Evolutionary conservation across 805 yeast genomes (phyloP).

Genomic region (Candida hungchunana): DNA sequence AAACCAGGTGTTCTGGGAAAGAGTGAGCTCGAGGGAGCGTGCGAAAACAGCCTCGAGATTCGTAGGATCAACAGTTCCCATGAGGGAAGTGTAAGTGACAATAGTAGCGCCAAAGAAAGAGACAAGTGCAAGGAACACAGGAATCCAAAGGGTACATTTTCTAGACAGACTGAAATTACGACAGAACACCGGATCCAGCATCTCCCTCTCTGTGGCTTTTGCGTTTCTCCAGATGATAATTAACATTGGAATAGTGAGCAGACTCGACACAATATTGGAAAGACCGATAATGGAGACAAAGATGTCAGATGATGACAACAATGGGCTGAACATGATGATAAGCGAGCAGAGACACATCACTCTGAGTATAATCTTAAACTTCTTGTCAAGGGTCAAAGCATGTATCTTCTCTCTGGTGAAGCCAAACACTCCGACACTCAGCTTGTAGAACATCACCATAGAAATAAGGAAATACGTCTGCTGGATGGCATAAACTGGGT

Average conservation of each 20-base stretch:
- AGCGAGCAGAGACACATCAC: too few species aligned
- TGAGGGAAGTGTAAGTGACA: background rate
- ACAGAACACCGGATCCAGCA: conserved; percentile 14
- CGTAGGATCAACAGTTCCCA: background rate
- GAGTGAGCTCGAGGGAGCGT: conserved; percentile 5
- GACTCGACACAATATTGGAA: too few species aligned
- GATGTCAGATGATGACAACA: too few species aligned
- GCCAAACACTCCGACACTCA: conserved; percentile 16
- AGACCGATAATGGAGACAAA: too few species aligned
- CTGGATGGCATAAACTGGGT: conserved; percentile 1
- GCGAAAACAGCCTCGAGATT: conserved; percentile 1
- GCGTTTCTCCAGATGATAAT: conserved; percentile 17
- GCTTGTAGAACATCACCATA: conserved; percentile 10
- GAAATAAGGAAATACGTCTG: conserved; percentile 2
- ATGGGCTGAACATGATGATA: too few species aligned
- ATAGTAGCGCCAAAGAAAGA: conserved; percentile 1
- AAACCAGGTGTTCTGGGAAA: conserved; percentile 10
- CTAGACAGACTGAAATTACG: conserved; percentile 10
- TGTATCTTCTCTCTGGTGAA: conserved; percentile 6
- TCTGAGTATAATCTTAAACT: conserved; percentile 3
- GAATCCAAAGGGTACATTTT: conserved; percentile 8
- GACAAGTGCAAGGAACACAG: conserved; percentile 3
- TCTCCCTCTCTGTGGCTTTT: conserved; percentile 12
- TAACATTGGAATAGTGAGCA: conserved; percentile 16
- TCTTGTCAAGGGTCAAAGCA: conserved; percentile 3